A percentile compares a stretch with the other conserved stretches of the same genome.
phyloP scores from a whole-genome alignment of 225 moss, liverwort and hornwort genomes.

The Bryum argenteum region DNA sequence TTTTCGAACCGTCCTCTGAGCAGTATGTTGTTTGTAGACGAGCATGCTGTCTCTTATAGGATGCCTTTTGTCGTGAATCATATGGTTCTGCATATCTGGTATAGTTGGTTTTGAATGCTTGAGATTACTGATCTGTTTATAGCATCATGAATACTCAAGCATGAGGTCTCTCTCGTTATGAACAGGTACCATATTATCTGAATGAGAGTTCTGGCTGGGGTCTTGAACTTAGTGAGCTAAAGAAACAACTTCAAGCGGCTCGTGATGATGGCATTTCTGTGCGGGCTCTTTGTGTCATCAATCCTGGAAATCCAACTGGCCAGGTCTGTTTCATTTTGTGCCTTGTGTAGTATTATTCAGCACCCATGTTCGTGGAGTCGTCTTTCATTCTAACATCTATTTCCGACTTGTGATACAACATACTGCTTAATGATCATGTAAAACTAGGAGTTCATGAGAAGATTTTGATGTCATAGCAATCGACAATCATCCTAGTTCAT shows the following conservation, averaged over 20 bases:
- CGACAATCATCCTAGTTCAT: no score
- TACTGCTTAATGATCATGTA: no score
- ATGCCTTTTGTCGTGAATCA: conserved; percentile 4
- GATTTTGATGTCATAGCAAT: no score
- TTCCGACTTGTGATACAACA: no score
- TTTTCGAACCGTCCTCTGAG: conserved; percentile 17
- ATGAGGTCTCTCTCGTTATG: conserved; percentile 26
- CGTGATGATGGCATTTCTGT: conserved; percentile 74
- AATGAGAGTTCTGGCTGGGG: conserved; percentile 93
- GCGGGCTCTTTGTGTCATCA: conserved; percentile 93
- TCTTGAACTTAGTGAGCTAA: conserved; percentile 79
- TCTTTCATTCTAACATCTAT: no score
- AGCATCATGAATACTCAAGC: conserved; percentile 14
- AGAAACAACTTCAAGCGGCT: conserved; percentile 75
- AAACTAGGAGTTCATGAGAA: no score
- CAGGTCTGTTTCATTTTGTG: conserved; percentile 56
- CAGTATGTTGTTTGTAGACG: conserved; percentile 3
- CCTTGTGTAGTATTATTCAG: neutral
- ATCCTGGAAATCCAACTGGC: conserved; percentile 99
- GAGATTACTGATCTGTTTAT: conserved; percentile 17
- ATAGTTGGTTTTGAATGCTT: conserved; percentile 23
- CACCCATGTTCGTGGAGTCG: conserved; percentile 11
- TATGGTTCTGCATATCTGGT: neutral
- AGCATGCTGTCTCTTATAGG: conserved; percentile 11
- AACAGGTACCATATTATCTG: conserved; percentile 91